Percentiles rank a stretch among this genome's conserved stretches.
Evolutionary conservation across 257 asterid genomes (phyloP).

Genomic region (Scutellaria minor): DNA sequence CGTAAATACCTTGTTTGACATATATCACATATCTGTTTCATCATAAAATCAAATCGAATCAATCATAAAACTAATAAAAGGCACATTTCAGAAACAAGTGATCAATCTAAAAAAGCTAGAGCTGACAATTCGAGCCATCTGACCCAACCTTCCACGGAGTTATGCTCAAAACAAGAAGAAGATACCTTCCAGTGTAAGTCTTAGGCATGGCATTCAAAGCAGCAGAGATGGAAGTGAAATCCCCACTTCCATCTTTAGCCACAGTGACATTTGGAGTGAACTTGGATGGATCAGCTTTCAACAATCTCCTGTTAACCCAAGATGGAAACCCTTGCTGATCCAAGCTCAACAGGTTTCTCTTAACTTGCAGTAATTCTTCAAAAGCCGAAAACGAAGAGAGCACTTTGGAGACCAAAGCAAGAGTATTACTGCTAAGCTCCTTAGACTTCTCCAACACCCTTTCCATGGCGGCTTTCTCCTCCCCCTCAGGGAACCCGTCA

Average conservation of each 20-base stretch:
- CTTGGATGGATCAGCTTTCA: neutral
- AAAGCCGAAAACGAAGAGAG: neutral
- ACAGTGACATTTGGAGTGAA: neutral
- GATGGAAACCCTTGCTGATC: neutral
- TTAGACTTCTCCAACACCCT: neutral
- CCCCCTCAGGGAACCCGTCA: neutral
- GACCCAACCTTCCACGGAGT: too few relatives aligned
- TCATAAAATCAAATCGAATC: neutral
- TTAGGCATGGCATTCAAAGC: slow-evolving; percentile 6
- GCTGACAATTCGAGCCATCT: too few relatives aligned
- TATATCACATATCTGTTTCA: slow-evolving; percentile 2
- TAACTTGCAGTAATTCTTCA: too few relatives aligned
- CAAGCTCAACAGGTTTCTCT: neutral
- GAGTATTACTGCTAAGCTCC: neutral
- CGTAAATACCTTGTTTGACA: slow-evolving; percentile 6
- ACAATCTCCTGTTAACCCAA: neutral
- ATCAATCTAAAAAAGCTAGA: too few relatives aligned
- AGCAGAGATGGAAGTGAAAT: neutral
- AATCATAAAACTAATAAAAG: neutral
- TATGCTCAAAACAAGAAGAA: too few relatives aligned
- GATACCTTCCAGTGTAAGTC: neutral
- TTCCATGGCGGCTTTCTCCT: slow-evolving; percentile 1
- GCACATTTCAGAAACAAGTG: too few relatives aligned
- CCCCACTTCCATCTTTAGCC: slow-evolving; percentile 7
- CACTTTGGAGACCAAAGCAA: neutral